These are phyloP conservation scores for Rhodotorula sp. DNA, from an alignment of 1,284 basidiomycete species.

Conservation along the genomic window DNA sequence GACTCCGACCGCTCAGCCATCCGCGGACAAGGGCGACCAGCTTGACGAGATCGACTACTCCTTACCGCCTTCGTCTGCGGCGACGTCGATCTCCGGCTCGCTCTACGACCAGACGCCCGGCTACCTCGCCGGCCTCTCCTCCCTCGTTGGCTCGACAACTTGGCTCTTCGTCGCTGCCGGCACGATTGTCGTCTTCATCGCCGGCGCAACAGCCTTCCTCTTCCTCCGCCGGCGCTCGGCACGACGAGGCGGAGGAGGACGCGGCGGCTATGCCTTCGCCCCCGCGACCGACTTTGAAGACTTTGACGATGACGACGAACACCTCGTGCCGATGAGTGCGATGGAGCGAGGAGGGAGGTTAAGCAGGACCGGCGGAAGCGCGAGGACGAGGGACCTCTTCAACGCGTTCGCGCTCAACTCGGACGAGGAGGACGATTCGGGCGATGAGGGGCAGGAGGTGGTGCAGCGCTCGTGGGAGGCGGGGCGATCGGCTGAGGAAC, in stretches of 20 bases:
- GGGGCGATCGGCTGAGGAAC: neutral
- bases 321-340: slow-evolving; percentile 45
- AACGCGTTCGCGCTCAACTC: slow-evolving; percentile 50
- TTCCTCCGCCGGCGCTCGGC: slow-evolving; percentile 42
- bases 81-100: neutral
- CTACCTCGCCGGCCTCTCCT: slow-evolving; percentile 38
- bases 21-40: neutral
- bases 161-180: slow-evolving; percentile 51
- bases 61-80: neutral
- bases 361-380: slow-evolving; percentile 14
- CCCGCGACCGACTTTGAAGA: slow-evolving; percentile 50
- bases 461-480: neutral
- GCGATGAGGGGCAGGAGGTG: slow-evolving; percentile 10
- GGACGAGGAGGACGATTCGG: slow-evolving; percentile 46
- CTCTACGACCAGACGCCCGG: slow-evolving; percentile 33
- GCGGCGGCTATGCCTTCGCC: slow-evolving; percentile 49
- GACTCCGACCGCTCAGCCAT: slow-evolving; percentile 3
- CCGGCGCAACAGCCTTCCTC: slow-evolving; percentile 48
- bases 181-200: slow-evolving; percentile 49
- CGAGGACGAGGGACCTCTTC: slow-evolving; percentile 50
- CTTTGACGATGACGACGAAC: slow-evolving; percentile 30
- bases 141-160: slow-evolving; percentile 44
- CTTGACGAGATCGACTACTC: slow-evolving; percentile 13
- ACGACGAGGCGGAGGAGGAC: slow-evolving; percentile 23
- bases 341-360: slow-evolving; percentile 42